Evolutionary conservation across 1,284 basidiomycete species (phyloP).

Genomic region (Hymenochaete sp.): DNA sequence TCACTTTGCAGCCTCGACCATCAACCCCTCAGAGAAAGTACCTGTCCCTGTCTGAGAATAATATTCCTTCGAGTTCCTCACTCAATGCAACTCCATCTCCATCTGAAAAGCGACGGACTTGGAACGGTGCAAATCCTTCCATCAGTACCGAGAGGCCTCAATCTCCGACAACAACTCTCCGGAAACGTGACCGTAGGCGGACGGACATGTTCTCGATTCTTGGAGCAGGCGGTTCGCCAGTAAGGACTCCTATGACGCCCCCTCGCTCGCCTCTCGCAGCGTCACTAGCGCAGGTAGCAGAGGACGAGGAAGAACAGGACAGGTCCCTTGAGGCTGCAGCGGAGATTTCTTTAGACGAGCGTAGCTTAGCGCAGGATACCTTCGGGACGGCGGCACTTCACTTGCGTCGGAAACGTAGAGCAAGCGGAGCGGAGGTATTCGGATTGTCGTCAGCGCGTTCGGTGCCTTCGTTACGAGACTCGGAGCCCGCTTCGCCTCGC

Average conservation of each 20-base stretch:
- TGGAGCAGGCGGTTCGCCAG: slow-evolving; percentile 23
- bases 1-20: slow-evolving; percentile 29
- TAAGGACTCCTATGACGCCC: slow-evolving; percentile 17
- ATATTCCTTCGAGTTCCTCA: slow-evolving; percentile 20
- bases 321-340: slow-evolving; percentile 1
- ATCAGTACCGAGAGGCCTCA: slow-evolving; percentile 31
- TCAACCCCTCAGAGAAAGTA: slow-evolving; percentile 35
- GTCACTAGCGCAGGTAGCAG: slow-evolving; percentile 21
- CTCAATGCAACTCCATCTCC: slow-evolving; percentile 14
- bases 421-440: slow-evolving; percentile 42
- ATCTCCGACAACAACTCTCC: slow-evolving; percentile 3
- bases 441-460: slow-evolving; percentile 26
- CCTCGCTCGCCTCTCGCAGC: slow-evolving; percentile 23
- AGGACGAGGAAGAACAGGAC: slow-evolving; percentile 19
- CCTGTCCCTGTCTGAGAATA: slow-evolving; percentile 22
- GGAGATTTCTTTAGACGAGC: slow-evolving; percentile 18
- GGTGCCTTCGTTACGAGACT: slow-evolving; percentile 18
- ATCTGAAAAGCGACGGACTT: slow-evolving; percentile 56
- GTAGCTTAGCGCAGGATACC: slow-evolving; percentile 23
- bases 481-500: slow-evolving; percentile 24
- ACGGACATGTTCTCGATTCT: slow-evolving; percentile 45
- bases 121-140: slow-evolving; percentile 58
- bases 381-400: slow-evolving; percentile 57
- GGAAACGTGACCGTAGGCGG: slow-evolving; percentile 35
- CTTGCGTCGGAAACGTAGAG: slow-evolving; percentile 44